Conservation (phyloP, 164 flowering plant species). For the Liriodendron chinense region DNA sequence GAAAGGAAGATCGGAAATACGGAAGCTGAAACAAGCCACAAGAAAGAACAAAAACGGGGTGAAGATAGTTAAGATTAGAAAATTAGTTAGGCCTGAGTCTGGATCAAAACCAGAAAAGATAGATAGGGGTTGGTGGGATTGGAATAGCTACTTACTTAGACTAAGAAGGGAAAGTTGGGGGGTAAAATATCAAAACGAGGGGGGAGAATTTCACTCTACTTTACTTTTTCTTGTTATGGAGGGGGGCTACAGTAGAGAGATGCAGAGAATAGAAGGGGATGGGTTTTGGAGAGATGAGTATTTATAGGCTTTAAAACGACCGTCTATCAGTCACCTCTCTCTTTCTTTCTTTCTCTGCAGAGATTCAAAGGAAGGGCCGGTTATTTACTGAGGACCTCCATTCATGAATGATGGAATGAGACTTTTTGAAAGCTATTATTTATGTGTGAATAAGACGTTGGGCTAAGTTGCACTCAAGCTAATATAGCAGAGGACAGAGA, state of each 20-base stretch:
- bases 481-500: background rate
- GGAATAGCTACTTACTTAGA: conserved; percentile 8
- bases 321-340: background rate
- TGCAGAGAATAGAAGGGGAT: conserved; percentile 36
- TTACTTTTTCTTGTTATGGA: conserved; percentile 9
- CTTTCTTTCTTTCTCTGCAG: background rate
- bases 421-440: conserved; percentile 27
- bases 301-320: conserved; percentile 13
- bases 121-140: conserved; percentile 28
- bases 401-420: conserved; percentile 25
- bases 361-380: conserved; percentile 3
- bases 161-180: conserved; percentile 4
- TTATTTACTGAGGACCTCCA: conserved; percentile 16
- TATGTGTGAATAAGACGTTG: conserved; percentile 22
- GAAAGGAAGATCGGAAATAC: background rate
- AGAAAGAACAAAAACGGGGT: background rate
- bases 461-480: conserved; percentile 15
- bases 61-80: background rate
- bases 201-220: conserved; percentile 5
- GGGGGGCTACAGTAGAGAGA: conserved; percentile 20
- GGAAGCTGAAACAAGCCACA: background rate
- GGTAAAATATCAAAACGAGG: background rate
- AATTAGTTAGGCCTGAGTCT: background rate
- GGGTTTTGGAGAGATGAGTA: conserved; percentile 27
- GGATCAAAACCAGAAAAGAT: background rate